phyloP scores from a whole-genome alignment of 2,329 filamentous ascomycete genomes.

The Epichloe aotearoae region DNA sequence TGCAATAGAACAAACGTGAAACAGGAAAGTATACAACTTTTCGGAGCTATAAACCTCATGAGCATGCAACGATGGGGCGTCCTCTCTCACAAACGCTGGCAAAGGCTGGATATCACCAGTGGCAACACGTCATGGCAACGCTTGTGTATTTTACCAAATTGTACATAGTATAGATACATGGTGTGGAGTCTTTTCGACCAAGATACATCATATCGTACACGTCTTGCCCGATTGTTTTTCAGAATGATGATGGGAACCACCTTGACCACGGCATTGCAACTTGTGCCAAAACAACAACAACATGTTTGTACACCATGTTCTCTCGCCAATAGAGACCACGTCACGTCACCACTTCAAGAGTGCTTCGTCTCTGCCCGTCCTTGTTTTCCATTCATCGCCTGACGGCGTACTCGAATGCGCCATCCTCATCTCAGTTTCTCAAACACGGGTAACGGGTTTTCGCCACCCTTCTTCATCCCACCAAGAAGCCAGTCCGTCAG shows the following conservation, averaged over 20 bases:
- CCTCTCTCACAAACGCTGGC: too few species aligned
- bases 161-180: not conserved
- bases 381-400: too few species aligned
- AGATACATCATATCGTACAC: not conserved
- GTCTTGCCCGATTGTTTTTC: not conserved
- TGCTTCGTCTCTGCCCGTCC: too few species aligned
- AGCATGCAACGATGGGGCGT: too few species aligned
- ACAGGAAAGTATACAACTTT: not conserved
- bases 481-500: slow-evolving; percentile 92
- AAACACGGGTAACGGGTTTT: slow-evolving; percentile 23
- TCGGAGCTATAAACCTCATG: too few species aligned
- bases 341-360: too few species aligned
- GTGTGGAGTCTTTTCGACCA: not conserved
- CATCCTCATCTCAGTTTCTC: slow-evolving; percentile 15
- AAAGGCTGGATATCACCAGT: too few species aligned
- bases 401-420: not conserved
- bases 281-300: not conserved
- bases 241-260: too few species aligned
- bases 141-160: not conserved
- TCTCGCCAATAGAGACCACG: too few species aligned
- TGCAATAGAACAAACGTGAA: not conserved
- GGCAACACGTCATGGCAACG: not conserved
- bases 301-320: not conserved
- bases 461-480: slow-evolving; percentile 38
- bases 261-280: not conserved